A percentile compares a stretch with the other conserved stretches of the same genome.
Conservation (phyloP, 352 stramenopile species). For the Phytophthora constricta region DNA sequence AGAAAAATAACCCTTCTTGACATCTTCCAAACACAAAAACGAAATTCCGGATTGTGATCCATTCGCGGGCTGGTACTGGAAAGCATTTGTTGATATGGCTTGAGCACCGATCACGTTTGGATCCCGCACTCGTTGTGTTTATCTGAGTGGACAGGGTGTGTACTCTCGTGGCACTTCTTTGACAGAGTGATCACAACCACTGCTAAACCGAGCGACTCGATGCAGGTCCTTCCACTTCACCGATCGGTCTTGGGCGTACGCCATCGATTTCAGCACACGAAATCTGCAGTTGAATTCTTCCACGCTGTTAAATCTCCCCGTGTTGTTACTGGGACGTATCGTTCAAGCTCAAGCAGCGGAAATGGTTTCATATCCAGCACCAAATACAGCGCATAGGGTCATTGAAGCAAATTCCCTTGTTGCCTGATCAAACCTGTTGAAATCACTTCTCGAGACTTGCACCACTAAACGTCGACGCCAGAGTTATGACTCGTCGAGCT, state of each 20-base stretch:
- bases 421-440: conserved; percentile 1
- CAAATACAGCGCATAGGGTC: conserved; percentile 7
- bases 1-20: neutral
- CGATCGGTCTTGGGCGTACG: neutral
- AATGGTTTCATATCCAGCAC: neutral
- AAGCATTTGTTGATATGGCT: neutral
- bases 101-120: neutral
- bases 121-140: neutral
- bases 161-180: no score
- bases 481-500: neutral
- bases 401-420: neutral
- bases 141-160: neutral
- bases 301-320: neutral
- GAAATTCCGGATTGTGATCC: neutral
- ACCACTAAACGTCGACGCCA: neutral
- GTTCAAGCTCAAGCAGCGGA: neutral
- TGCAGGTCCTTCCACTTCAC: neutral
- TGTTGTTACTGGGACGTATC: neutral
- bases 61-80: neutral
- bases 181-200: neutral
- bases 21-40: conserved; percentile 8
- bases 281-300: conserved; percentile 1
- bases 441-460: conserved; percentile 3
- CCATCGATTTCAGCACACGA: conserved; percentile 2
- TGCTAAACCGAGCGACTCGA: conserved; percentile 2